Conservation (phyloP, 2,329 filamentous ascomycete genomes). For the Rutstroemia sp. region DNA sequence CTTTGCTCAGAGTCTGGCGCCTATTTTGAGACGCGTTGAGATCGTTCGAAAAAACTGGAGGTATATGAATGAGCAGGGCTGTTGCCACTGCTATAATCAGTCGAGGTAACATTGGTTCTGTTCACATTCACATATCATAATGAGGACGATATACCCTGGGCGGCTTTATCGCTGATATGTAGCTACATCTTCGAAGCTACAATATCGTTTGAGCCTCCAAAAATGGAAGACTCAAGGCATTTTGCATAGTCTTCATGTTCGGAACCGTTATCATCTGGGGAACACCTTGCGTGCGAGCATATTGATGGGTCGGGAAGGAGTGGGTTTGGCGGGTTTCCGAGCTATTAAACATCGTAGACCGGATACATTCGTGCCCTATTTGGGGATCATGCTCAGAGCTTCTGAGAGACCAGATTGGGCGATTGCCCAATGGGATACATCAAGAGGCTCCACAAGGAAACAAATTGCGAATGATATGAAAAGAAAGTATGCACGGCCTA, state of each 20-base stretch:
- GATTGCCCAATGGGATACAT: too few species aligned
- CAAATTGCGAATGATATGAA: too few species aligned
- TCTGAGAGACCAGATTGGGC: too few species aligned
- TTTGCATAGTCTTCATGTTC: not conserved
- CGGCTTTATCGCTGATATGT: not conserved
- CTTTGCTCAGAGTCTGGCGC: not conserved
- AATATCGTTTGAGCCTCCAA: not conserved
- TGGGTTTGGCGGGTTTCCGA: too few species aligned
- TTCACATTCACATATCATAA: not conserved
- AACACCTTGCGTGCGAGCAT: too few species aligned
- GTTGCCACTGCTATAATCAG: conserved; percentile 4
- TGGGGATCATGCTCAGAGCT: too few species aligned
- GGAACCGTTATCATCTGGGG: too few species aligned
- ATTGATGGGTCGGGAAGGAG: too few species aligned
- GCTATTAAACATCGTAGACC: too few species aligned
- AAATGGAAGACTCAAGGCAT: not conserved
- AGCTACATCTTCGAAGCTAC: not conserved
- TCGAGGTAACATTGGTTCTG: conserved; percentile 1
- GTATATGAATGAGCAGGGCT: conserved; percentile 6
- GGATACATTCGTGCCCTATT: too few species aligned
- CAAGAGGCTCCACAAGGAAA: too few species aligned
- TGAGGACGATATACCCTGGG: not conserved
- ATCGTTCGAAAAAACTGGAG: not conserved
- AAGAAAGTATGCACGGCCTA: too few species aligned
- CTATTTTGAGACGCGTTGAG: not conserved